A percentile compares a stretch with the other conserved stretches of the same genome.
Evolutionary conservation across 768 basidiomycete species (phyloP).

Genomic region (Lactarius sp.): DNA sequence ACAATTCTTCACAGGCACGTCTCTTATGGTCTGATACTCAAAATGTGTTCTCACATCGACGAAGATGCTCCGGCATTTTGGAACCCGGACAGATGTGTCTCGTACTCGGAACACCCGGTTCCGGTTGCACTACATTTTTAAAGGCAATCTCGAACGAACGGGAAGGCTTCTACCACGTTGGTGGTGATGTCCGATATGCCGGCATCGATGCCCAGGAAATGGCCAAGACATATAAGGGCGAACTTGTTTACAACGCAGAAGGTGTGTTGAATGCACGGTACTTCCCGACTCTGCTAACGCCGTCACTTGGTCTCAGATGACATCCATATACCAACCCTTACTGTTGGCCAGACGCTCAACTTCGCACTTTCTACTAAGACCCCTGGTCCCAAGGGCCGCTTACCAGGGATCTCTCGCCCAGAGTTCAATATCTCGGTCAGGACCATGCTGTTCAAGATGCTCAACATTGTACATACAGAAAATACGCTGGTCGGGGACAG

Average conservation of each 20-base stretch:
- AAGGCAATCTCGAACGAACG: constrained; percentile 79
- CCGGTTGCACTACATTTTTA: constrained; percentile 84
- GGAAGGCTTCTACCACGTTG: constrained; percentile 54
- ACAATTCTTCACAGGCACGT: constrained; percentile 23
- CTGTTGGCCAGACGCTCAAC: constrained; percentile 70
- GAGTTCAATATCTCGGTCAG: constrained; percentile 56
- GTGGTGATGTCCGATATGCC: constrained; percentile 75
- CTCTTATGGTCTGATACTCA: too few relatives aligned
- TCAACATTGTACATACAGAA: constrained; percentile 78
- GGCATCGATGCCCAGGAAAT: constrained; percentile 77
- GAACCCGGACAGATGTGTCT: constrained; percentile 26
- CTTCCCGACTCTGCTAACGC: background rate
- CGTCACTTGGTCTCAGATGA: constrained; percentile 50
- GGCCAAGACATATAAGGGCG: constrained; percentile 72
- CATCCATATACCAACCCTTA: constrained; percentile 77
- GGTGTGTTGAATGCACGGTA: constrained; percentile 35
- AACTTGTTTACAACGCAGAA: constrained; percentile 76
- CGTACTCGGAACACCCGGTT: constrained; percentile 38
- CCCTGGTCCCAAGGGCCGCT: constrained; percentile 67
- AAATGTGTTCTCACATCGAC: constrained; percentile 49
- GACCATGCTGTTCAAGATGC: constrained; percentile 65
- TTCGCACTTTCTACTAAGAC: constrained; percentile 74
- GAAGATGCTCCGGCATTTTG: constrained; percentile 56
- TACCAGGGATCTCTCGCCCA: constrained; percentile 59
- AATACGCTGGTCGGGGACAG: constrained; percentile 84